Percentiles rank a stretch among this genome's conserved stretches.
Conservation (phyloP, 345 rosid genomes). For the Salix caprea region DNA sequence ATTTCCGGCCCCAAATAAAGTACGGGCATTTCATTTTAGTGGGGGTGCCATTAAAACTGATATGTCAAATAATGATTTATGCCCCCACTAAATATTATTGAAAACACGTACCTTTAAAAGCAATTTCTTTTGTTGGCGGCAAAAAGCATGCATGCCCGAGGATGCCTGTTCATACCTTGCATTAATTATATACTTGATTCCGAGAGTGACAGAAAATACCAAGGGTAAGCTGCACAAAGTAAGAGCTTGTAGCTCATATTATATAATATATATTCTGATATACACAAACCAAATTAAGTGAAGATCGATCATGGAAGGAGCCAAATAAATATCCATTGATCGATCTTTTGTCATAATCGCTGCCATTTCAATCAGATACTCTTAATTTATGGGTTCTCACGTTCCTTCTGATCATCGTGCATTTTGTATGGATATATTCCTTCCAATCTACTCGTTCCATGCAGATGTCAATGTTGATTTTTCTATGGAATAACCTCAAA, state of each 20-base stretch:
- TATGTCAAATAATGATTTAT: conserved; percentile 19
- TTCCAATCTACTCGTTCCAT: not conserved
- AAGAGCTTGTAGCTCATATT: not conserved
- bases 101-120: not conserved
- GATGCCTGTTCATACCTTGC: conserved; percentile 18
- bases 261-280: conserved; percentile 3
- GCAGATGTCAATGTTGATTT: not conserved
- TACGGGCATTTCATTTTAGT: not conserved
- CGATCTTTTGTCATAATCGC: conserved; percentile 1
- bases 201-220: not conserved
- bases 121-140: conserved; percentile 7
- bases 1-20: conserved; percentile 1
- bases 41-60: conserved; percentile 1
- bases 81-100: conserved; percentile 19
- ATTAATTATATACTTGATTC: not conserved
- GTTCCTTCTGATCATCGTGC: conserved; percentile 20
- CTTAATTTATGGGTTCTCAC: conserved; percentile 3
- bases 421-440: not conserved
- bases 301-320: too few relatives aligned
- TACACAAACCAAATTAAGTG: not conserved
- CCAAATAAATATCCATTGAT: not conserved
- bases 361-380: conserved; percentile 14
- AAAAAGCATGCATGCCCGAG: conserved; percentile 10
- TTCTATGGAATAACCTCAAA: not conserved
- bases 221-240: not conserved